Evolutionary conservation across 495 filamentous ascomycete species (phyloP), one percentile per base, ranked within the genome.

Genomic region (Xylaria grammica): DNA sequence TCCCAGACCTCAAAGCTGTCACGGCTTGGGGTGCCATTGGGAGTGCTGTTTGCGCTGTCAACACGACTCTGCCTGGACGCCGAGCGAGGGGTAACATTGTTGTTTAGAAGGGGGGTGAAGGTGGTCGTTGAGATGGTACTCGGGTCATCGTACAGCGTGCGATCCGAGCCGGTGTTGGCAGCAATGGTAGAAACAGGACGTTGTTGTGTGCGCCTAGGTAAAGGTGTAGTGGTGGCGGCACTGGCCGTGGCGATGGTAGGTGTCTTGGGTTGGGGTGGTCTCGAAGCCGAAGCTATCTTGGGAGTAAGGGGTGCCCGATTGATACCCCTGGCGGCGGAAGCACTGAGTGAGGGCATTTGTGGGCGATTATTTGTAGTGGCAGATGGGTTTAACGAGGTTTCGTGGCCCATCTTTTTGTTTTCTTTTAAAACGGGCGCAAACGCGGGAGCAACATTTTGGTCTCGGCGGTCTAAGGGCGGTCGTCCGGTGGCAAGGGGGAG

Each of bases 81-180:
- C 26, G 91, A 91, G 64, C 91, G 84, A 58, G 90, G 89, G 24
- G 91, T 93, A 65, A 91, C 80, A 65, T 91, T 92, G 69, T 78
- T 81, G 75, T 73, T 87, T 32, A 91, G 77, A 60, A 85, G 87
- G 24, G 84, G 66, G 29, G 79, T 76, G 13, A 84, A 80, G 42
- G 85, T 79, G 7, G 60, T 17, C 26, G 29, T 20, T 19, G 60
- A 63, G 60, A 40, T n/a, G n/a, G 83, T 77, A 36, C 77, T 68
- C 57, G 80, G 77, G 67, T 77, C 83, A 68, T 76, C 54, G 32
- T 67, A 56, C 2, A 40, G 13, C 46, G 61, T 44, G 32, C 55
- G 63, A 54, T 54, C 63, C 34, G 65, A 61, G 24, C 54, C 42
- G 9, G 62, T 53, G 70, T 45, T 60, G 46, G 40, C 58, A 32